phyloP scores from a whole-genome alignment of 768 basidiomycete genomes.

The Pilatotrama ljubarskyi region DNA sequence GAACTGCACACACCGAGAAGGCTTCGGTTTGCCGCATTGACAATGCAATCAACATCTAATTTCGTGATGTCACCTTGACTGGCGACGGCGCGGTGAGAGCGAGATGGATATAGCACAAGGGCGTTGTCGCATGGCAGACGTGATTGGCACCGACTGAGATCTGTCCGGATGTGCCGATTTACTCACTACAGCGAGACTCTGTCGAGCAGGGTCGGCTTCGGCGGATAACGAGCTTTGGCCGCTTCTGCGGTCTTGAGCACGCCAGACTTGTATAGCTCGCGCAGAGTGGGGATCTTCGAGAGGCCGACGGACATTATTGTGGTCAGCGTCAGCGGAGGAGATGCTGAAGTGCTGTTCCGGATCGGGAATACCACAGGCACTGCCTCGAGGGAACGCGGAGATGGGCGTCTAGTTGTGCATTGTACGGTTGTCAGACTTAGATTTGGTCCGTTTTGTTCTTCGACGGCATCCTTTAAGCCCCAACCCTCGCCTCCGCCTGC shows the following conservation, averaged over 20 bases:
- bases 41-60: constrained; percentile 69
- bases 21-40: constrained; percentile 79
- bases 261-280: constrained; percentile 48
- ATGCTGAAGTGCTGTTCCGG: background rate
- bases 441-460: constrained; percentile 32
- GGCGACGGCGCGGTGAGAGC: background rate
- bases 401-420: constrained; percentile 10
- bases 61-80: constrained; percentile 82
- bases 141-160: background rate
- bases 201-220: constrained; percentile 44
- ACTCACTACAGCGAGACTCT: constrained; percentile 71
- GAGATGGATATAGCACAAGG: constrained; percentile 11
- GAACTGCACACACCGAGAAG: constrained; percentile 53
- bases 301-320: constrained; percentile 35
- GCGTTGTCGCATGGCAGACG: background rate
- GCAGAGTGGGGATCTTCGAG: constrained; percentile 56
- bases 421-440: background rate
- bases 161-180: background rate
- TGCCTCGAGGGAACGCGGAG: background rate
- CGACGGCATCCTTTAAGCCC: constrained; percentile 20
- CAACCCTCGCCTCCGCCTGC: constrained; percentile 13
- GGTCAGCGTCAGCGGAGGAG: background rate
- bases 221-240: constrained; percentile 38
- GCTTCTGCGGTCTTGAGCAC: constrained; percentile 39
- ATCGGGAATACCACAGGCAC: background rate